Evolutionary conservation across 192 early-diverging fungal genomes (phyloP).

Genomic region (Phycomyces nitens): DNA sequence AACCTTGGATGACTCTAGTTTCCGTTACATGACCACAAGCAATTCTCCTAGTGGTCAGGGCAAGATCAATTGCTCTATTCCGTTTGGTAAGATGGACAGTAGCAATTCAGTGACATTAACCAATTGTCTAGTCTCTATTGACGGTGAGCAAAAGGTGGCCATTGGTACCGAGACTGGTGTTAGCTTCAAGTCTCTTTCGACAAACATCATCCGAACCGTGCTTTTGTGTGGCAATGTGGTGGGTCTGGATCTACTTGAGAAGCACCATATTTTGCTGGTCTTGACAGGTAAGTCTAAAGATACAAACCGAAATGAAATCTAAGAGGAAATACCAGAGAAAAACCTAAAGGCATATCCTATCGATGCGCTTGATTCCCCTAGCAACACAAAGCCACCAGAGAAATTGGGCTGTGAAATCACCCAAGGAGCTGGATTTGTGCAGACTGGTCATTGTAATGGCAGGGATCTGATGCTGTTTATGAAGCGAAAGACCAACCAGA

Average conservation of each 20-base stretch:
- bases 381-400: slow-evolving; percentile 47
- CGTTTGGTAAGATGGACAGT: slow-evolving; percentile 24
- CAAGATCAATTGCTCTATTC: slow-evolving; percentile 54
- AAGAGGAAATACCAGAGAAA: slow-evolving; percentile 54
- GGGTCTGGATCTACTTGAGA: slow-evolving; percentile 82
- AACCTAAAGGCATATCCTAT: slow-evolving; percentile 70
- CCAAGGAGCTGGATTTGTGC: slow-evolving; percentile 27
- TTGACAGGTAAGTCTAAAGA: slow-evolving; percentile 58
- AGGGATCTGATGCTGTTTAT: slow-evolving; percentile 28
- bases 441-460: slow-evolving; percentile 28
- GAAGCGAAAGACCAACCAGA: slow-evolving; percentile 18
- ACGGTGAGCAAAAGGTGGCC: slow-evolving; percentile 58
- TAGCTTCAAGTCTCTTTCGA: slow-evolving; percentile 49
- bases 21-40: slow-evolving; percentile 22
- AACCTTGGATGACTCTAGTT: slow-evolving; percentile 44
- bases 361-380: slow-evolving; percentile 67
- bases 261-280: slow-evolving; percentile 76
- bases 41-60: neutral
- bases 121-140: slow-evolving; percentile 1
- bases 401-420: slow-evolving; percentile 26
- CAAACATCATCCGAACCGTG: slow-evolving; percentile 50
- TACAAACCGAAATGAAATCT: neutral
- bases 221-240: slow-evolving; percentile 70
- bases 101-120: neutral
- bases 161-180: slow-evolving; percentile 86